Base-by-base conservation (phyloP, 2,329 filamentous ascomycete species). In the Alternaria triticimaculans region DNA sequence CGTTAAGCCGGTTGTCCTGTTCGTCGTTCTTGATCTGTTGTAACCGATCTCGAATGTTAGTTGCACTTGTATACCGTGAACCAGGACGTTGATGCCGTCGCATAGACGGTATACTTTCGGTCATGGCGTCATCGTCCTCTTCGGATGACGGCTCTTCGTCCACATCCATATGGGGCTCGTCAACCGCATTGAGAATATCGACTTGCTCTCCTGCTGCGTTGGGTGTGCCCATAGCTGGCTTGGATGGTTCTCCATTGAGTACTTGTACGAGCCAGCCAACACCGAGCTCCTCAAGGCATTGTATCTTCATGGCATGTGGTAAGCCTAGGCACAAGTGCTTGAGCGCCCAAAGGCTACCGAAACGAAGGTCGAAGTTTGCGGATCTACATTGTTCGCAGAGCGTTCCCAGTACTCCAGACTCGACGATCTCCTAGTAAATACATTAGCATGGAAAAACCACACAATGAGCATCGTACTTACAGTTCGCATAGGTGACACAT, bases 301-400 rank as follows among this genome's bases (percentile, higher is more conserved):
- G 86, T 72, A 91, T 90, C 80, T 96, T 97, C 69, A 92, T 83
- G 12, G 90, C 87, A 48, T 90, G 89, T 18, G 87, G 86, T 6
- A 92, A 88, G 21, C 89, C 89, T 66, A 92, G 87, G 3, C 97
- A 90, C 54, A 97, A 86, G 80, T 98, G 93, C 77, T 98, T 98
- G 62, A 99, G 83, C 6, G 94, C 93, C 95, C 96, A 99, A 2
- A 99, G 82, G 21, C 94, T 94, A 72, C 96, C 94, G 25, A 96
- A 85, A 23, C 93, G 89, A 57, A 98, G 84, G 50, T 90, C 88
- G n/a, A 91, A 87, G 73, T 95, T 92, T 50, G 87, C 86, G 0
- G 92, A 96, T 77, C 92, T 92, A 2, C 94, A 93, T 76, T 97
- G 92, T 70, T 92, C 88, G 74, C 94, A 97, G 2, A 98, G 84